A percentile compares a stretch with the other conserved stretches of the same genome.
Conservation (phyloP, 148 eudicot genomes). For the Tetragonia tetragonoides region DNA sequence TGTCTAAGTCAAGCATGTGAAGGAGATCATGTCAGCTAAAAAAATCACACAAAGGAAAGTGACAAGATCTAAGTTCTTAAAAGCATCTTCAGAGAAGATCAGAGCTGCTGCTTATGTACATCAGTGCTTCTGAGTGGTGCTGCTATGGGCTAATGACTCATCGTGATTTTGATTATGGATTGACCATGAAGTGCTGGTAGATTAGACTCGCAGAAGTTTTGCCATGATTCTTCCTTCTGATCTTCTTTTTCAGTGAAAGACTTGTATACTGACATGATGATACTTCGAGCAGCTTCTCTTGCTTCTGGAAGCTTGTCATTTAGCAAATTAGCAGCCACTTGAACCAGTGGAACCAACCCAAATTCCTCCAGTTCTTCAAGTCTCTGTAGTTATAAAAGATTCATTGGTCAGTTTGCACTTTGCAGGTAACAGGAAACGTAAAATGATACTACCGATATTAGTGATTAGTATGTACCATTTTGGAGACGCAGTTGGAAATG, state of each 20-base stretch:
- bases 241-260: slow-evolving; percentile 47
- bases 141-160: slow-evolving; percentile 23
- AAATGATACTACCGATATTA: background rate
- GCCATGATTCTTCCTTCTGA: slow-evolving; percentile 68
- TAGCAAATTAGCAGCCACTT: slow-evolving; percentile 58
- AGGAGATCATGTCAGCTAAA: slow-evolving; percentile 12
- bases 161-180: slow-evolving; percentile 58
- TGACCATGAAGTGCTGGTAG: slow-evolving; percentile 72
- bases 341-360: slow-evolving; percentile 59
- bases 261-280: slow-evolving; percentile 44
- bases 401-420: background rate
- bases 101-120: slow-evolving; percentile 17
- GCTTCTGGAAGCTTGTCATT: slow-evolving; percentile 96
- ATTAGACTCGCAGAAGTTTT: slow-evolving; percentile 80
- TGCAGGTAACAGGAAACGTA: background rate
- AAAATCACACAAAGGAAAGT: slow-evolving; percentile 15
- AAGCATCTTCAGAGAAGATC: slow-evolving; percentile 29
- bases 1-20: slow-evolving; percentile 14
- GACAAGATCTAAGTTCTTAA: slow-evolving; percentile 19
- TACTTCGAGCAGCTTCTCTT: slow-evolving; percentile 88
- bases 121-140: slow-evolving; percentile 5
- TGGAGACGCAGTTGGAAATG: slow-evolving; percentile 70
- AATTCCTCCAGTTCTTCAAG: slow-evolving; percentile 60
- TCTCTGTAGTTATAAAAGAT: slow-evolving; percentile 32
- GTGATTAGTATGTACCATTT: slow-evolving; percentile 49